phyloP scores from a whole-genome alignment of 495 filamentous ascomycete genomes.

The Pyrenula aspistea region DNA sequence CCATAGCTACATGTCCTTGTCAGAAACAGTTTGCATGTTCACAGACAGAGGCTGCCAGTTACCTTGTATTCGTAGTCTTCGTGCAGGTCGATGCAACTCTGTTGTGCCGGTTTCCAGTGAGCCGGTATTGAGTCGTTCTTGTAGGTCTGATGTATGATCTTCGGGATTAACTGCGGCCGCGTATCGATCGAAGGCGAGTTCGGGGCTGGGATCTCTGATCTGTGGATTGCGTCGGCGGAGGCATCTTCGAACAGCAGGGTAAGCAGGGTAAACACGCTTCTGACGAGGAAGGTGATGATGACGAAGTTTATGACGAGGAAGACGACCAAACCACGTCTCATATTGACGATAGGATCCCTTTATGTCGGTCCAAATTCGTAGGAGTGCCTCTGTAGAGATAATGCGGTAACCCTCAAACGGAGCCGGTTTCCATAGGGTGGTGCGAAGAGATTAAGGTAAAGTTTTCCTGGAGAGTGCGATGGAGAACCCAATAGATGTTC shows the following conservation, averaged over 20 bases:
- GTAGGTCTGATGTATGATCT: slow-evolving; percentile 87
- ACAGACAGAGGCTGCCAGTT: slow-evolving; percentile 15
- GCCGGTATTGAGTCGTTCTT: slow-evolving; percentile 63
- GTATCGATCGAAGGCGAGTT: slow-evolving; percentile 47
- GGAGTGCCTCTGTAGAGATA: too few species aligned
- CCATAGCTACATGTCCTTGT: slow-evolving; percentile 52
- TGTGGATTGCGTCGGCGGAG: slow-evolving; percentile 49
- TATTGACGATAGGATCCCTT: too few species aligned
- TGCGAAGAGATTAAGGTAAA: too few species aligned
- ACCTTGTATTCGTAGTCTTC: slow-evolving; percentile 75
- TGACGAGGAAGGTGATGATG: slow-evolving; percentile 45
- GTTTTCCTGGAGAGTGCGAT: too few species aligned
- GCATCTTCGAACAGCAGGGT: slow-evolving; percentile 58
- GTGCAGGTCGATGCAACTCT: slow-evolving; percentile 66
- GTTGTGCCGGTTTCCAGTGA: slow-evolving; percentile 60
- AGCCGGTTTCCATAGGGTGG: too few species aligned
- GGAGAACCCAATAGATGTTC: too few species aligned
- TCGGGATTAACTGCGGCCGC: slow-evolving; percentile 61
- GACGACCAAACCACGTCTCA: slow-evolving; percentile 52
- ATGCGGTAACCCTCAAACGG: too few species aligned
- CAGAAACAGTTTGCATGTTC: slow-evolving; percentile 11
- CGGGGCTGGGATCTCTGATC: slow-evolving; percentile 50
- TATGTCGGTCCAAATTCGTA: too few species aligned
- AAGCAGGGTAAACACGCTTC: slow-evolving; percentile 51
- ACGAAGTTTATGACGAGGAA: slow-evolving; percentile 51